Evolutionary conservation across 2,329 filamentous ascomycete species (phyloP).

Genomic region (Penicillium sp.): DNA sequence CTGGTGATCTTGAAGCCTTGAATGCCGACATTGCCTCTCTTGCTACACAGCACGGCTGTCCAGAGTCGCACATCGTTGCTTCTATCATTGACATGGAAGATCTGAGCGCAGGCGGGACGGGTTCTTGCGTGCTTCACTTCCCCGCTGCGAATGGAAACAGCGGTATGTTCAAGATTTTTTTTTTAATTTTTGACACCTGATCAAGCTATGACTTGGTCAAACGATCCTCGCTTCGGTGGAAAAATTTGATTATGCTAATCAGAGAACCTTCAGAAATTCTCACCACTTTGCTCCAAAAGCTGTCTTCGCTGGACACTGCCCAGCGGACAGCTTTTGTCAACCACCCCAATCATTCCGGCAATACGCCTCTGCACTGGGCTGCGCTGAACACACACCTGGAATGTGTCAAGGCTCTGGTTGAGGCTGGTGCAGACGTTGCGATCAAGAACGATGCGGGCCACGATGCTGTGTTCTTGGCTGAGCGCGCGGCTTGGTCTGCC

Average conservation of each 20-base stretch:
- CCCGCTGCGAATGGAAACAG: conserved; percentile 83
- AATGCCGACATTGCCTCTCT: conserved; percentile 54
- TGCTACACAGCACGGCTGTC: conserved; percentile 54
- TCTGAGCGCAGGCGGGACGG: conserved; percentile 59
- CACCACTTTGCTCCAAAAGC: conserved; percentile 41
- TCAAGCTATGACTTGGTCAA: conserved; percentile 1
- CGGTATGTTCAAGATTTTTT: conserved; percentile 47
- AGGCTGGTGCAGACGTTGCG: conserved; percentile 68
- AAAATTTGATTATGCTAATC: no score
- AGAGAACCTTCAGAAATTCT: conserved; percentile 38
- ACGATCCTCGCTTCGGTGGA: no score
- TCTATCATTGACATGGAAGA: conserved; percentile 67
- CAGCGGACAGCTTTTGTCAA: conserved; percentile 33
- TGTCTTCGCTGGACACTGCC: conserved; percentile 21
- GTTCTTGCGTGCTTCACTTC: conserved; percentile 65
- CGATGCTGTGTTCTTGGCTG: conserved; percentile 68
- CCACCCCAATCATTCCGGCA: conserved; percentile 70
- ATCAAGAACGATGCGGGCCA: conserved; percentile 79
- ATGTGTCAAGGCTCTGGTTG: conserved; percentile 69
- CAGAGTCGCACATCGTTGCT: conserved; percentile 59
- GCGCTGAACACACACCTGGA: conserved; percentile 81
- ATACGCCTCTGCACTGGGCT: conserved; percentile 92
- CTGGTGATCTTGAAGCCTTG: conserved; percentile 68
- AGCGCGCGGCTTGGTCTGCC: conserved; percentile 61
- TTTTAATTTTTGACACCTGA: neutral